phyloP scores from a whole-genome alignment of 2,329 filamentous ascomycete genomes.

The Fusarium pseudograminearum region DNA sequence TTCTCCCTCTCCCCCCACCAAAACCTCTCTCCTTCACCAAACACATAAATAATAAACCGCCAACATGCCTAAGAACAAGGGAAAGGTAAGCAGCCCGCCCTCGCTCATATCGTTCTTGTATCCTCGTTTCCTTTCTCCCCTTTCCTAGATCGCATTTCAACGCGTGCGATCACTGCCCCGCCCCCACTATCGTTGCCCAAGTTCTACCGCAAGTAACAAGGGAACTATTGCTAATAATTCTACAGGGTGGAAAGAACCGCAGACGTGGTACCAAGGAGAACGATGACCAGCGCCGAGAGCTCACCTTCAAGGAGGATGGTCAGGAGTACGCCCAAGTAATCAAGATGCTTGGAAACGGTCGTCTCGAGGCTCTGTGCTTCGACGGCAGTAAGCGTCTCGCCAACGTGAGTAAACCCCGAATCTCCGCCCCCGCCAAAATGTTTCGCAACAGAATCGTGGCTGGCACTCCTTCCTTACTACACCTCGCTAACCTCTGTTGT shows the following conservation, averaged over 20 bases:
- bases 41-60: slow-evolving; percentile 22
- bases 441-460: not conserved
- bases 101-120: not conserved
- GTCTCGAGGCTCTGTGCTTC: slow-evolving; percentile 93
- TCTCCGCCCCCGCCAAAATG: slow-evolving; percentile 6
- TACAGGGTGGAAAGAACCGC: slow-evolving; percentile 96
- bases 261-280: slow-evolving; percentile 99
- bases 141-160: slow-evolving; percentile 24
- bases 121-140: not conserved
- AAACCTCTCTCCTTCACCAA: slow-evolving; percentile 14
- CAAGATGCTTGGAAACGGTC: slow-evolving; percentile 97
- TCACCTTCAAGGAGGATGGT: slow-evolving; percentile 98
- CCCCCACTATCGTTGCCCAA: slow-evolving; percentile 46
- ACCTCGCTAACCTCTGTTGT: slow-evolving; percentile 69
- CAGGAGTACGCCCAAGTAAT: slow-evolving; percentile 72
- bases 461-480: not conserved
- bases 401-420: slow-evolving; percentile 51
- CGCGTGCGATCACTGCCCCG: slow-evolving; percentile 43
- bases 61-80: slow-evolving; percentile 98
- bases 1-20: slow-evolving; percentile 21
- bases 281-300: slow-evolving; percentile 98
- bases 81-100: slow-evolving; percentile 78
- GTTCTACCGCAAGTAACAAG: slow-evolving; percentile 27
- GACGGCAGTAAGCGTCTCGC: slow-evolving; percentile 73
- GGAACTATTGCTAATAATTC: slow-evolving; percentile 35